Percentiles rank a stretch among this genome's conserved stretches.
Evolutionary conservation across 2,329 filamentous ascomycete species (phyloP).

Genomic region (Immersiporthe knoxdaviesiana): DNA sequence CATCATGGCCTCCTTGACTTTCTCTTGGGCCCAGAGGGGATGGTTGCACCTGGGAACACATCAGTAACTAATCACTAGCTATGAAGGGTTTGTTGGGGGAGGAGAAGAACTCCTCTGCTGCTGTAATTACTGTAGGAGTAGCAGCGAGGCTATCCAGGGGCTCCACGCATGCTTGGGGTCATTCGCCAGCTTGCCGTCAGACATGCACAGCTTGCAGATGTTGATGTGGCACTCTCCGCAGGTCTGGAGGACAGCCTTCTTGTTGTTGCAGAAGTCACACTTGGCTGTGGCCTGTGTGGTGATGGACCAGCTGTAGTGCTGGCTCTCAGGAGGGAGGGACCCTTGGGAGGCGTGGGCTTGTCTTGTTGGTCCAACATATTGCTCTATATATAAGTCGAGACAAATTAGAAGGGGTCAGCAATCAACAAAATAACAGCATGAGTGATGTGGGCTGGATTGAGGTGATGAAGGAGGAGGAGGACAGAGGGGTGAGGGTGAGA

Average conservation of each 20-base stretch:
- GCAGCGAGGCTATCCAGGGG: too few relatives aligned
- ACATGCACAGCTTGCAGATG: slow-evolving; percentile 6
- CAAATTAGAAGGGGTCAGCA: background rate
- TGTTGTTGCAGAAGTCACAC: slow-evolving; percentile 14
- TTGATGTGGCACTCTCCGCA: slow-evolving; percentile 2
- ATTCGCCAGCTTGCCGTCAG: background rate
- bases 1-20: too few relatives aligned
- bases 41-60: background rate
- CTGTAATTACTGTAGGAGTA: background rate
- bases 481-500: too few relatives aligned
- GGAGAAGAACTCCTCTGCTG: background rate
- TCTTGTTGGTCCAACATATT: background rate
- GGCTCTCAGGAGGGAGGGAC: background rate
- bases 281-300: slow-evolving; percentile 14
- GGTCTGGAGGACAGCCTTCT: background rate
- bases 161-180: background rate
- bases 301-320: background rate
- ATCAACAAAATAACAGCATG: background rate
- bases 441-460: background rate
- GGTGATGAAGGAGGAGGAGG: background rate
- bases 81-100: too few relatives aligned
- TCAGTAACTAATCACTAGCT: background rate
- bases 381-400: background rate
- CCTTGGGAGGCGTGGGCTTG: background rate
- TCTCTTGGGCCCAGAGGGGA: background rate